Percentiles rank a stretch among this genome's conserved stretches.
Conservation (phyloP, 2,329 filamentous ascomycete genomes). For the Niveomyces coronatus region DNA sequence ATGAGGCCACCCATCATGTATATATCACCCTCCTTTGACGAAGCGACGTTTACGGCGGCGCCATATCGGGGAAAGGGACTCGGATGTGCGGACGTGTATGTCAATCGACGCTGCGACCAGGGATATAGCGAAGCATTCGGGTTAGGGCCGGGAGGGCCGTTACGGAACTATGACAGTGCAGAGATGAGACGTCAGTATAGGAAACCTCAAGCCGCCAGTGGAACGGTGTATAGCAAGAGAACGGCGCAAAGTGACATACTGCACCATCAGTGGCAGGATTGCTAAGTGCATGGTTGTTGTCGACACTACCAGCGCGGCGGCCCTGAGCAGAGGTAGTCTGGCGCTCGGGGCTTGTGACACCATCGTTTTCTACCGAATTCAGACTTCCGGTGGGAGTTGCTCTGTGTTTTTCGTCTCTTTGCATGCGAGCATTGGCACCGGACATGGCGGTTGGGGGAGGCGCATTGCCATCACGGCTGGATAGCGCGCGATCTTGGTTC, state of each 20-base stretch:
- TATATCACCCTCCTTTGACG: constrained; percentile 93
- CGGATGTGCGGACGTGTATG: constrained; percentile 69
- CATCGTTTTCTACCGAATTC: constrained; percentile 56
- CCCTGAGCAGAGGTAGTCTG: constrained; percentile 36
- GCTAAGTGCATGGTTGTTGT: constrained; percentile 32
- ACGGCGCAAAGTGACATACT: constrained; percentile 24
- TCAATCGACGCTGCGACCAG: constrained; percentile 85
- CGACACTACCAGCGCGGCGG: constrained; percentile 40
- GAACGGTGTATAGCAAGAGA: not conserved
- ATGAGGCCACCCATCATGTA: constrained; percentile 97
- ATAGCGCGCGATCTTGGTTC: constrained; percentile 51
- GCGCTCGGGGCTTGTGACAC: constrained; percentile 47
- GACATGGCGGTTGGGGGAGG: constrained; percentile 39
- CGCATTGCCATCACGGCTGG: constrained; percentile 43
- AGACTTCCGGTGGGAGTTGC: constrained; percentile 70
- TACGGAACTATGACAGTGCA: constrained; percentile 37
- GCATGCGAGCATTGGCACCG: constrained; percentile 34
- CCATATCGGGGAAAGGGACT: constrained; percentile 95
- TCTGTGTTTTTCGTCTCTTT: constrained; percentile 50
- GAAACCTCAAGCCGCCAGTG: no score
- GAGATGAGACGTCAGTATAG: constrained; percentile 9
- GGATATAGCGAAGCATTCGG: constrained; percentile 80
- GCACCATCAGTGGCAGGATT: constrained; percentile 25
- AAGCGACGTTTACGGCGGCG: constrained; percentile 83
- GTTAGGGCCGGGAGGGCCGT: constrained; percentile 37